Conservation (phyloP, 192 early-diverging fungal genomes). For the Coemansia sp. region DNA sequence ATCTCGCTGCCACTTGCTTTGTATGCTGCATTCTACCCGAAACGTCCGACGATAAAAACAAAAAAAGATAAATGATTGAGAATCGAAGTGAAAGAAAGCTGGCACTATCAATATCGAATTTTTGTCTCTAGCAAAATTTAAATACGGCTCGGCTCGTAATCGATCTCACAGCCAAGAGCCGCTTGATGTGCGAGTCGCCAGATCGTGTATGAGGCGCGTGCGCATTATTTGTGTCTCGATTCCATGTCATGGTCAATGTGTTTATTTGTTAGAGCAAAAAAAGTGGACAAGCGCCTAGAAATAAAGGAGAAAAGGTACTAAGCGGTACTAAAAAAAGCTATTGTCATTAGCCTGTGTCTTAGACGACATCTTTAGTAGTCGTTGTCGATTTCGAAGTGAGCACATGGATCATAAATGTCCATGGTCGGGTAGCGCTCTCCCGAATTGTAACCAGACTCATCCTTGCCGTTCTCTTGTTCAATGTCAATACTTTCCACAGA, state of each 20-base stretch:
- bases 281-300: background rate
- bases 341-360: background rate
- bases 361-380: background rate
- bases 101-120: background rate
- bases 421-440: background rate
- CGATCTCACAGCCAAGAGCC: background rate
- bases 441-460: background rate
- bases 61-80: background rate
- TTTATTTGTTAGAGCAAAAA: background rate
- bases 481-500: background rate
- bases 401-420: background rate
- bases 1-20: conserved; percentile 3
- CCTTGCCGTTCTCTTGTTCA: background rate
- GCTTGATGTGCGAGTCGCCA: background rate
- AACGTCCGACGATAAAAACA: background rate
- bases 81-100: background rate
- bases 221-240: background rate
- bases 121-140: background rate
- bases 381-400: background rate
- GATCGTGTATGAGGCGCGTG: background rate
- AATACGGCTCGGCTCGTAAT: background rate
- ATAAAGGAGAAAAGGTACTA: background rate
- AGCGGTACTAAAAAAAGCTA: background rate
- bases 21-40: conserved; percentile 7
- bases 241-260: background rate